Evolutionary conservation across 1,139 yeast species (phyloP).

Genomic region (Diutina pseudorugosa): DNA sequence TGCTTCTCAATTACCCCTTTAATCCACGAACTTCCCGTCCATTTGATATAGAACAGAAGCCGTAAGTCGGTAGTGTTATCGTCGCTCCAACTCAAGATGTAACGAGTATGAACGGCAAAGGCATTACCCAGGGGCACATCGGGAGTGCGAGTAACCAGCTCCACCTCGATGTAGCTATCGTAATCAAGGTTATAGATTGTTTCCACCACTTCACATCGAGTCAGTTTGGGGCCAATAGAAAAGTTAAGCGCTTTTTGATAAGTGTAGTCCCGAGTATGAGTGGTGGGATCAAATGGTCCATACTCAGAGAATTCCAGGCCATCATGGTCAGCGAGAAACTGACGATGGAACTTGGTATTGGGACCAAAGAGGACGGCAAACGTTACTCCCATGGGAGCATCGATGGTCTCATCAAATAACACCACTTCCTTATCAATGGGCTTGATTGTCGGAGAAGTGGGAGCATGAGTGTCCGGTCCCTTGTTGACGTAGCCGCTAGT

Average conservation of each 20-base stretch:
- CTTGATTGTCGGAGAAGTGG: conserved; percentile 16
- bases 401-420: conserved; percentile 20
- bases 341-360: conserved; percentile 26
- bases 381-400: conserved; percentile 39
- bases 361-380: conserved; percentile 36
- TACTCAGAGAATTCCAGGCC: conserved; percentile 35
- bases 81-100: conserved; percentile 35
- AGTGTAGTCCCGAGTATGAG: conserved; percentile 24
- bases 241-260: conserved; percentile 39
- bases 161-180: conserved; percentile 22
- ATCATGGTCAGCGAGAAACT: conserved; percentile 30
- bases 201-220: conserved; percentile 39
- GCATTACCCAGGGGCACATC: conserved; percentile 51
- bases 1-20: conserved; percentile 41
- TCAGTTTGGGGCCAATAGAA: conserved; percentile 46
- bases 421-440: conserved; percentile 16
- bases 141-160: conserved; percentile 35
- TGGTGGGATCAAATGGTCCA: conserved; percentile 22
- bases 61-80: conserved; percentile 27
- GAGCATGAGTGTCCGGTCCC: conserved; percentile 30
- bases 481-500: background rate
- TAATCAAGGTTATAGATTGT: conserved; percentile 28
- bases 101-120: conserved; percentile 39
- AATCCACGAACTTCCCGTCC: conserved; percentile 50
- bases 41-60: conserved; percentile 33